Evolutionary conservation across 2,329 filamentous ascomycete species (phyloP).

Genomic region (Nothophaeocryptopus gaeumannii): DNA sequence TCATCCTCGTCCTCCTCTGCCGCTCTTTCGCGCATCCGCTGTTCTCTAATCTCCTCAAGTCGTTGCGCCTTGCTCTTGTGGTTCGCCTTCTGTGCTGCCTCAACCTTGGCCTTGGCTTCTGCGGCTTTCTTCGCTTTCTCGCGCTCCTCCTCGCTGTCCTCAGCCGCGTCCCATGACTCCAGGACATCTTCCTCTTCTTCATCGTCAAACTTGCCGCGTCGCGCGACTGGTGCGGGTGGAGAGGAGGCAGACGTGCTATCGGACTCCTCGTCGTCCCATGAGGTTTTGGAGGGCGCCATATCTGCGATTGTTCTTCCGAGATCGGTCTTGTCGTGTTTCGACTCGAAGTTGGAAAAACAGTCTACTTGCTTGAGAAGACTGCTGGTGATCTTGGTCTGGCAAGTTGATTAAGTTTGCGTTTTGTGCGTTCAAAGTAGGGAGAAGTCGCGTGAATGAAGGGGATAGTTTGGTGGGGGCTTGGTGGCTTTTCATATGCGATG

Average conservation of each 20-base stretch:
- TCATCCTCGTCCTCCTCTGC: constrained; percentile 57
- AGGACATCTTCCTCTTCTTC: constrained; percentile 92
- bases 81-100: constrained; percentile 79
- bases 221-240: constrained; percentile 44
- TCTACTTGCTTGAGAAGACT: too few species aligned
- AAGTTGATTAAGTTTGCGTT: too few species aligned
- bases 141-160: constrained; percentile 94
- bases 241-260: constrained; percentile 50
- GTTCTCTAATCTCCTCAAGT: constrained; percentile 70
- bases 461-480: too few species aligned
- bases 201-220: constrained; percentile 70
- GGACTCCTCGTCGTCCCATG: constrained; percentile 54
- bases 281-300: constrained; percentile 35
- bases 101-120: constrained; percentile 83
- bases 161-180: constrained; percentile 94
- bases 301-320: constrained; percentile 28
- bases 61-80: constrained; percentile 89
- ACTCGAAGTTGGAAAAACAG: too few species aligned
- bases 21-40: constrained; percentile 57
- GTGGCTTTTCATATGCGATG: too few species aligned
- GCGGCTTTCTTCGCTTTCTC: constrained; percentile 88
- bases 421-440: too few species aligned
- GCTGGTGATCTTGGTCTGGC: too few species aligned
- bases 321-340: too few species aligned
- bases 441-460: too few species aligned